phyloP scores from a whole-genome alignment of 2,329 filamentous ascomycete genomes.

The Cercospora sesami region DNA sequence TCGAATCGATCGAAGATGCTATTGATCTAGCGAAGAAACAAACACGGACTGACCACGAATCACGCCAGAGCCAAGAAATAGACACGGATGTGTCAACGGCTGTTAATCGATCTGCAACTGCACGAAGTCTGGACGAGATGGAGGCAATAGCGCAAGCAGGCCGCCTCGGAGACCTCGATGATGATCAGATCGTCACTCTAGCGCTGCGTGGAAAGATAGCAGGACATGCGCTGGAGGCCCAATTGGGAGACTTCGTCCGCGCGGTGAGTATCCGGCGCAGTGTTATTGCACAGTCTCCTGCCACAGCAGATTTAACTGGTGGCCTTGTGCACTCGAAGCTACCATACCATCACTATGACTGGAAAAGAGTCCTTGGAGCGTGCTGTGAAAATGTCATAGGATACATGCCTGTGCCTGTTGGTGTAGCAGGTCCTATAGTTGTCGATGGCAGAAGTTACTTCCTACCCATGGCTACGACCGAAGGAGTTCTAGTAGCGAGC shows the following conservation, averaged over 20 bases:
- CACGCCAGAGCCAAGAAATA: neutral
- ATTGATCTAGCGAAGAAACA: neutral
- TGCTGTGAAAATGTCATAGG: slow-evolving; percentile 99
- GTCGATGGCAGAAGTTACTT: slow-evolving; percentile 97
- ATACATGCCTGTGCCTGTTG: slow-evolving; percentile 88
- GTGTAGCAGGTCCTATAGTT: slow-evolving; percentile 88
- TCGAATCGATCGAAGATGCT: neutral
- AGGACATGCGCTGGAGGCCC: slow-evolving; percentile 91
- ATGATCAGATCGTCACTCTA: slow-evolving; percentile 81
- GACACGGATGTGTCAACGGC: neutral
- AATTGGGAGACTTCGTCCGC: slow-evolving; percentile 82
- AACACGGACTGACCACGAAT: neutral
- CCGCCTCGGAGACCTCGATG: slow-evolving; percentile 71
- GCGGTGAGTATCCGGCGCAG: slow-evolving; percentile 90
- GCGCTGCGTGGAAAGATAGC: slow-evolving; percentile 89
- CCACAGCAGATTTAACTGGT: slow-evolving; percentile 72
- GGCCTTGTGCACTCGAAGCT: slow-evolving; percentile 80
- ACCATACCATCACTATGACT: slow-evolving; percentile 90
- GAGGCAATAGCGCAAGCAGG: slow-evolving; percentile 80
- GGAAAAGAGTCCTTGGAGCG: slow-evolving; percentile 88
- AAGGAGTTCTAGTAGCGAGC: slow-evolving; percentile 93
- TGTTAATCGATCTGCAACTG: slow-evolving; percentile 22
- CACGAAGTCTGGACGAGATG: slow-evolving; percentile 66
- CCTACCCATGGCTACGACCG: slow-evolving; percentile 97
- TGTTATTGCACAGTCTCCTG: slow-evolving; percentile 81